Evolutionary conservation across 2,329 filamentous ascomycete species (phyloP), one percentile per base, ranked within the genome.

Genomic region (Rhinocladiella mackenziei): DNA sequence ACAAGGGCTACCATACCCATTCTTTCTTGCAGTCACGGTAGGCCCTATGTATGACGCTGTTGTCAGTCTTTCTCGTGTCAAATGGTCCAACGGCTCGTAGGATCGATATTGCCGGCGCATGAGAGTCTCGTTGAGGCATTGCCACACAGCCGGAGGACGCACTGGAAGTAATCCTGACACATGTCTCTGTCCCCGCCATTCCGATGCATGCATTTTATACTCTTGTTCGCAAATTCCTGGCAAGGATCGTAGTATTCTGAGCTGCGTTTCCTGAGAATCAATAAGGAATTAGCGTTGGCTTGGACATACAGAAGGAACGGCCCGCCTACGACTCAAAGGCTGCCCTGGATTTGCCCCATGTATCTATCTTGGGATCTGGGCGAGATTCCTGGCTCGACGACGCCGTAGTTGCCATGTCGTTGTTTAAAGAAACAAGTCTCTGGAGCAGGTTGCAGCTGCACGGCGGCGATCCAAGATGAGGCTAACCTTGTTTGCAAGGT

Each of bases 151-250:
- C n/a, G n/a, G n/a, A n/a, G n/a, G 56, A 68, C 86, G 68, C 64
- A 96, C 89, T 96, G 87, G 62, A 98, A 97, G 63, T 94, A 97
- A 65, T 97, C 91, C 54, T 77, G 75, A 63, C 92, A 98, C 84
- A 97, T 85, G n/a, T 82, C 73, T 55, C 82, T 78, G 62, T 97
- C 88, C 10, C 86, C 89, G 15, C 77, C 82, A 64, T 98, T 98
- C 15, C 92, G 80, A 62, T 89, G 83, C 61, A 98, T 70, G 61
- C 92, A 98, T 64, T 80, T 83, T 56, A 96, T 82, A 67, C 89
- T 96, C 61, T 78, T 78, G 56, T 84, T 74, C 5, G 92, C 91
- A 4, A 88, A 88, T 59, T 95, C 91, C 65, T 97, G 91, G 66
- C 92, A 98, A 2, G 92, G 92, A 60, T 98, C 92, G 64, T 86